phyloP scores from a whole-genome alignment of 306 rosid genomes.

The Echinosophora koreensis region DNA sequence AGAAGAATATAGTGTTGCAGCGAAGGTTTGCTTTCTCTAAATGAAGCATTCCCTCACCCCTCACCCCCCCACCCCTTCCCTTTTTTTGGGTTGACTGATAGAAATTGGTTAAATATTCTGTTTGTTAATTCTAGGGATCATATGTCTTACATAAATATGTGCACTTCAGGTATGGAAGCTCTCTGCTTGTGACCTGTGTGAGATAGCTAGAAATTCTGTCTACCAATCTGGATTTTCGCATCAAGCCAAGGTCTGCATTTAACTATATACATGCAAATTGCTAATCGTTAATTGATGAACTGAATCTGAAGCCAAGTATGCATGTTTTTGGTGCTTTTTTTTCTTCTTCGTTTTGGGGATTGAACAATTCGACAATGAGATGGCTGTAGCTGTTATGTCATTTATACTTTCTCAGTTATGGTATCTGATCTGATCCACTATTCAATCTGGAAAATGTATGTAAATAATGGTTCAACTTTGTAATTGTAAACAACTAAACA shows the following conservation, averaged over 20 bases:
- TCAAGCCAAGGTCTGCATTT: conserved; percentile 63
- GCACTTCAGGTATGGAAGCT: conserved; percentile 85
- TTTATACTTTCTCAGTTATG: neutral
- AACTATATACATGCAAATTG: neutral
- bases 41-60: neutral
- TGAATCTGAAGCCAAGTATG: neutral
- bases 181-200: conserved; percentile 84
- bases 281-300: neutral
- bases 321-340: neutral
- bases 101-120: conserved; percentile 33
- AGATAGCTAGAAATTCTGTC: conserved; percentile 89
- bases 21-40: conserved; percentile 48
- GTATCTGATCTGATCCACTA: neutral
- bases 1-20: conserved; percentile 65
- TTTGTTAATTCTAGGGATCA: conserved; percentile 29
- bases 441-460: neutral
- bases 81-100: neutral
- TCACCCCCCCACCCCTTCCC: neutral
- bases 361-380: conserved; percentile 22
- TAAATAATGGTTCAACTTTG: neutral
- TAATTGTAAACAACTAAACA: neutral
- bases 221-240: conserved; percentile 94
- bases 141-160: conserved; percentile 10
- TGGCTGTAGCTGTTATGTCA: neutral
- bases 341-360: neutral